These are phyloP conservation scores for Anthoceros angustus DNA, from an alignment of 225 moss, liverwort and hornwort species.

Conservation along the genomic window DNA sequence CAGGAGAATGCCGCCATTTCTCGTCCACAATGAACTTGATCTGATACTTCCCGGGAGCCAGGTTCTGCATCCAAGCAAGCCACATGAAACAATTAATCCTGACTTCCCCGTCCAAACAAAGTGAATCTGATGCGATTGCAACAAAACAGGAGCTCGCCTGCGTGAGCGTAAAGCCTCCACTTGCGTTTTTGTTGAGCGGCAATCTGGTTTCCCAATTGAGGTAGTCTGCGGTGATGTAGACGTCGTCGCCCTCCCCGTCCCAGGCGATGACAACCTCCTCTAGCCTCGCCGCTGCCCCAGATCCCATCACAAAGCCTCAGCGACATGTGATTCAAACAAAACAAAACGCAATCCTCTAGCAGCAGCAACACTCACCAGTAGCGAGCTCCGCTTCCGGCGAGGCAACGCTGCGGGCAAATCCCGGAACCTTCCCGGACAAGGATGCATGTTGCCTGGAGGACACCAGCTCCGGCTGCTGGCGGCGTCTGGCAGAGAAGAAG, in stretches of 20 bases:
- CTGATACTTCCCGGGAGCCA: conserved; percentile 51
- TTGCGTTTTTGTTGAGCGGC: conserved; percentile 36
- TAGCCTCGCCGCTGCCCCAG: conserved; percentile 76
- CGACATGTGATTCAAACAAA: background rate
- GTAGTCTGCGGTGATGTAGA: conserved; percentile 59
- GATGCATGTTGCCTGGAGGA: background rate
- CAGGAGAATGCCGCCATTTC: conserved; percentile 30
- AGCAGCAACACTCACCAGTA: background rate
- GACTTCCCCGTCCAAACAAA: too few relatives aligned
- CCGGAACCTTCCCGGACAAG: background rate
- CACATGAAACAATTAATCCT: background rate
- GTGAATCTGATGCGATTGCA: too few relatives aligned
- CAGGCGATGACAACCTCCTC: conserved; percentile 90
- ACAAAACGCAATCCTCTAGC: background rate
- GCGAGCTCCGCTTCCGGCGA: background rate
- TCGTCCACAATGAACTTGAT: conserved; percentile 61
- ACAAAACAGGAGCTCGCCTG: conserved; percentile 34
- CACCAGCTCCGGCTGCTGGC: background rate
- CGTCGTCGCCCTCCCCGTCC: conserved; percentile 59
- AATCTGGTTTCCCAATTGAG: conserved; percentile 70
- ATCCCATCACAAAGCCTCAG: background rate
- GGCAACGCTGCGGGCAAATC: background rate
- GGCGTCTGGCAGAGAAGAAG: background rate
- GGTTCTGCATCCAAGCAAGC: conserved; percentile 29
- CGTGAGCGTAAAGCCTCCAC: conserved; percentile 60